Evolutionary conservation across 106 monocot genomes (phyloP).

Genomic region (Amphibolis antarctica): DNA sequence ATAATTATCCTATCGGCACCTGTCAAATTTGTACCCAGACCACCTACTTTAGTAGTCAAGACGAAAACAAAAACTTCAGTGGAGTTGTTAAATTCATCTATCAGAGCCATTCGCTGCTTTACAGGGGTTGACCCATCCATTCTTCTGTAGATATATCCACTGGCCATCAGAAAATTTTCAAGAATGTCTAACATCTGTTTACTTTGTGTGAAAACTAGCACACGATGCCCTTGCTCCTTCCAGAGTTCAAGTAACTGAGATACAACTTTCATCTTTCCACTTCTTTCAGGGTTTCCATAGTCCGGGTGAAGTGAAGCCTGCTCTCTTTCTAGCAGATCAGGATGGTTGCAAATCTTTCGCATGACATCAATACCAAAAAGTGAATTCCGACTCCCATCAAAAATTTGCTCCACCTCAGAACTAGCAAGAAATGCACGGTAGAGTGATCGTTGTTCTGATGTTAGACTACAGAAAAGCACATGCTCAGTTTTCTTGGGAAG

Average conservation of each 20-base stretch:
- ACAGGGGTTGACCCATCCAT: slow-evolving; percentile 94
- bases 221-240: slow-evolving; percentile 91
- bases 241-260: slow-evolving; percentile 67
- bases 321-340: slow-evolving; percentile 92
- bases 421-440: slow-evolving; percentile 93
- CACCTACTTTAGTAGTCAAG: slow-evolving; percentile 92
- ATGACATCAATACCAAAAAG: slow-evolving; percentile 94
- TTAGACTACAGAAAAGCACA: slow-evolving; percentile 89
- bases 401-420: slow-evolving; percentile 90
- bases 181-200: slow-evolving; percentile 95
- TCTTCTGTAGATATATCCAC: slow-evolving; percentile 60
- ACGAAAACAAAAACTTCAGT: slow-evolving; percentile 75
- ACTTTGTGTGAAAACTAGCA: slow-evolving; percentile 80
- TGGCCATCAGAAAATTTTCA: slow-evolving; percentile 42
- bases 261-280: slow-evolving; percentile 92
- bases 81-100: slow-evolving; percentile 92
- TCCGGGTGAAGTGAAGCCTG: slow-evolving; percentile 57
- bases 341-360: slow-evolving; percentile 97
- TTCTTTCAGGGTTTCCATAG: slow-evolving; percentile 75
- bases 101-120: slow-evolving; percentile 81
- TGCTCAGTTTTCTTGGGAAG: slow-evolving; percentile 95
- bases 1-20: slow-evolving; percentile 88
- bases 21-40: slow-evolving; percentile 84
- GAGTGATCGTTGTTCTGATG: slow-evolving; percentile 48
- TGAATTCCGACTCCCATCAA: slow-evolving; percentile 79